Evolutionary conservation across 1,139 yeast species (phyloP).

Genomic region (Tardiomyces depauwii): DNA sequence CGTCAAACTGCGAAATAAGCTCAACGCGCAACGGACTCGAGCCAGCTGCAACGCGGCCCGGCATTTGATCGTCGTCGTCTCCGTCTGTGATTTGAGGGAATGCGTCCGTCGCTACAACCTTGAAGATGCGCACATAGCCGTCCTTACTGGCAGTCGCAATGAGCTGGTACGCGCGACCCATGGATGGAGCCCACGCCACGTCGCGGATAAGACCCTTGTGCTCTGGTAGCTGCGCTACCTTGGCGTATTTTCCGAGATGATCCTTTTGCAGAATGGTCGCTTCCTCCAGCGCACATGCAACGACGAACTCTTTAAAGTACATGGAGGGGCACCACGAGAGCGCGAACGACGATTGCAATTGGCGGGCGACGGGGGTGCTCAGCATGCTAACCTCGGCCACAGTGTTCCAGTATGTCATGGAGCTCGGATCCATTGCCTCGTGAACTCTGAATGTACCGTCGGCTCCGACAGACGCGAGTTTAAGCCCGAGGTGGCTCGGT

Average conservation of each 20-base stretch:
- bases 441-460: slow-evolving; percentile 83
- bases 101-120: slow-evolving; percentile 28
- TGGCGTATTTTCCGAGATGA: slow-evolving; percentile 28
- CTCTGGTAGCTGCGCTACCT: slow-evolving; percentile 45
- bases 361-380: slow-evolving; percentile 61
- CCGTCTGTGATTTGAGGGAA: slow-evolving; percentile 3
- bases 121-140: slow-evolving; percentile 80
- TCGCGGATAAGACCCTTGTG: slow-evolving; percentile 82
- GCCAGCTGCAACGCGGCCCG: neutral
- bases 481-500: slow-evolving; percentile 73
- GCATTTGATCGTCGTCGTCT: slow-evolving; percentile 6
- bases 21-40: slow-evolving; percentile 29
- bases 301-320: slow-evolving; percentile 68
- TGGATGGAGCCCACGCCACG: slow-evolving; percentile 94
- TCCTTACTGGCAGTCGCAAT: slow-evolving; percentile 95
- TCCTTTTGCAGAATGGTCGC: slow-evolving; percentile 64
- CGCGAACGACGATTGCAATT: slow-evolving; percentile 77
- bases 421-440: slow-evolving; percentile 83
- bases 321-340: slow-evolving; percentile 92
- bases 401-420: slow-evolving; percentile 69
- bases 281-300: slow-evolving; percentile 79
- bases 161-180: slow-evolving; percentile 81
- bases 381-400: slow-evolving; percentile 54
- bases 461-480: slow-evolving; percentile 78
- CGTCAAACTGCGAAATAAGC: slow-evolving; percentile 48